Evolutionary conservation across 495 filamentous ascomycete genomes (phyloP), one percentile per base, ranked within the genome.

Genomic region (Penicillium manginii): DNA sequence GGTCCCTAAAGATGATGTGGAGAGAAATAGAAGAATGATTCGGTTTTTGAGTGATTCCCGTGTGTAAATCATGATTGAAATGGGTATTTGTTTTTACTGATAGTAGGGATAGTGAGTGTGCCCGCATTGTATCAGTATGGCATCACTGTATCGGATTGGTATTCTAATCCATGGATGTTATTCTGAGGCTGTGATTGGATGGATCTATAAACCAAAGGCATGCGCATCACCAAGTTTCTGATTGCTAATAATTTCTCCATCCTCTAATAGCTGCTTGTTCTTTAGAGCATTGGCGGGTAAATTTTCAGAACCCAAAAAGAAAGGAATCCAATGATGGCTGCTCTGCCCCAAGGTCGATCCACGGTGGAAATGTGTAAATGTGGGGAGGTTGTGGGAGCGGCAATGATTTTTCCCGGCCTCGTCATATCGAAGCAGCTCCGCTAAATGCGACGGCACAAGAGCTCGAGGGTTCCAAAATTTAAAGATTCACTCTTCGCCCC

Each of bases 361-460:
- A 50, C 48, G 29, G 49, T n/a, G 18, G 1, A 12, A 18, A 37
- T 69, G 67, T 67, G 18, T 21, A 12, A 18, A 37, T 69, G 67
- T 67, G 67, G 67, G 67, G 63, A 68, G 57, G 22, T 50, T 63
- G 66, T 68, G 66, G 66, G 66, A 66, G 55, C 54, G 54, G 63
- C 64, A 67, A 67, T 67, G 56, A 57, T 58, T 60, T 69, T 58
- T 55, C 47, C 67, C 67, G 67, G 55, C 51, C 22, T 57, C 22
- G 35, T 61, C 42, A 55, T 50, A 19, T 17, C 50, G 55, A 59
- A 31, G 21, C 29, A 23, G 31, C 33, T 37, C 18, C 53, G 35
- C 18, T 8, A 23, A 52, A 53, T 35, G 50, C 29, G 17, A 62
- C 56, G 63, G 66, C 57, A 55, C 42, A 42, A 52, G 55, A 26